A percentile compares a stretch with the other conserved stretches of the same genome.
These are phyloP conservation scores for Monosporozyma unispora DNA, from an alignment of 805 yeast genomes.

Conservation along the genomic window DNA sequence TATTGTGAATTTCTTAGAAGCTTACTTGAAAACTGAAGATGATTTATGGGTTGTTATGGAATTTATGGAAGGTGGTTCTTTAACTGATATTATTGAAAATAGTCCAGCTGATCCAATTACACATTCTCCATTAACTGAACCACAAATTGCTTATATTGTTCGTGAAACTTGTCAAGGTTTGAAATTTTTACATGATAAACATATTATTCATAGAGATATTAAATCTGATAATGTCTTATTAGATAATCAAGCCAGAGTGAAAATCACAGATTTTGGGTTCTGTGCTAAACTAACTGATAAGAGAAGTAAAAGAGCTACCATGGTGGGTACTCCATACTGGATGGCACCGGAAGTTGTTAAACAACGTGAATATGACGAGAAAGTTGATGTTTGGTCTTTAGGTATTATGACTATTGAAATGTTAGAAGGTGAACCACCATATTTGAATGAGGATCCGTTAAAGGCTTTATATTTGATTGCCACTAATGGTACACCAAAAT, in stretches of 20 bases:
- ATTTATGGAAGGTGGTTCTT: constrained; percentile 97
- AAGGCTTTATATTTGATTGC: constrained; percentile 91
- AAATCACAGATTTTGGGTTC: constrained; percentile 94
- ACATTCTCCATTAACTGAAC: constrained; percentile 50
- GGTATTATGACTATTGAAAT: constrained; percentile 98
- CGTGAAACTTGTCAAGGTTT: constrained; percentile 85
- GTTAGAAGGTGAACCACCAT: constrained; percentile 99
- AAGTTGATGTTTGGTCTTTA: constrained; percentile 96
- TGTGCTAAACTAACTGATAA: constrained; percentile 87
- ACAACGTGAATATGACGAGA: constrained; percentile 90
- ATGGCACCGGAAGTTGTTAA: constrained; percentile 99
- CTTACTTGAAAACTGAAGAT: constrained; percentile 66
- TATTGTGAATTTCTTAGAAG: constrained; percentile 89
- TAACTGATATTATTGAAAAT: constrained; percentile 91
- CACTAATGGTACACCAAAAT: constrained; percentile 92
- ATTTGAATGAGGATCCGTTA: constrained; percentile 90
- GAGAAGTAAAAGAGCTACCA: constrained; percentile 85
- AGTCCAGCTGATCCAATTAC: constrained; percentile 43
- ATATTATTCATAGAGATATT: constrained; percentile 93
- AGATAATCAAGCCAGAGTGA: constrained; percentile 75
- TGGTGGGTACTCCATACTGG: constrained; percentile 99
- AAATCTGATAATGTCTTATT: constrained; percentile 90
- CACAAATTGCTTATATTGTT: constrained; percentile 88
- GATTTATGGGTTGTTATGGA: constrained; percentile 99
- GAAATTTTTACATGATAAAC: constrained; percentile 83